Percentiles rank a stretch among this genome's conserved stretches.
Conservation (phyloP, 1,284 basidiomycete genomes). For the Rhodotorula glutinis region DNA sequence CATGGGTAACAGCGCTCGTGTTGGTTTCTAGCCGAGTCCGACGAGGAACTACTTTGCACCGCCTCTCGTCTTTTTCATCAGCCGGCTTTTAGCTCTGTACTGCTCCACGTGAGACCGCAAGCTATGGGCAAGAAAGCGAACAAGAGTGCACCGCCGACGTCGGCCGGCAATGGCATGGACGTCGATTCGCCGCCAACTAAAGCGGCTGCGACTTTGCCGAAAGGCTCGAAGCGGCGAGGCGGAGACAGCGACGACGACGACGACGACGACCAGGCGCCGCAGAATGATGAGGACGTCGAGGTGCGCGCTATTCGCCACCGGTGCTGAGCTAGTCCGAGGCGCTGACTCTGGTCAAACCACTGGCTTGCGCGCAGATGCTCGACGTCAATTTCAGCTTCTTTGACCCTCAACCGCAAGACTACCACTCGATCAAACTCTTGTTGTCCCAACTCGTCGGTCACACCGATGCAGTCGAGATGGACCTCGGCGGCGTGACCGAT, state of each 20-base stretch:
- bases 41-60: too few species aligned
- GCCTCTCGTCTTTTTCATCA: background rate
- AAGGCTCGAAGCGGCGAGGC: slow-evolving; percentile 3
- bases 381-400: slow-evolving; percentile 92
- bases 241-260: background rate
- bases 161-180: background rate
- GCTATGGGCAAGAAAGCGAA: background rate
- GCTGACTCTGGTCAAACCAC: background rate
- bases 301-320: background rate
- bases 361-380: slow-evolving; percentile 52
- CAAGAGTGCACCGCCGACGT: background rate
- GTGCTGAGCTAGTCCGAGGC: too few species aligned
- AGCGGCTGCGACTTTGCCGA: background rate
- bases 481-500: slow-evolving; percentile 69
- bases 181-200: background rate
- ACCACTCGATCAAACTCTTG: slow-evolving; percentile 76
- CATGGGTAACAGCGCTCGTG: too few species aligned
- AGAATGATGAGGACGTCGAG: slow-evolving; percentile 13
- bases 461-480: slow-evolving; percentile 64
- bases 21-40: too few species aligned
- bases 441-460: slow-evolving; percentile 72
- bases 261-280: slow-evolving; percentile 6
- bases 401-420: slow-evolving; percentile 78
- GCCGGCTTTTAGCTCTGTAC: too few species aligned
- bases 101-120: too few species aligned